phyloP scores from a whole-genome alignment of 1,284 basidiomycete genomes.

The Peniophora sp. region DNA sequence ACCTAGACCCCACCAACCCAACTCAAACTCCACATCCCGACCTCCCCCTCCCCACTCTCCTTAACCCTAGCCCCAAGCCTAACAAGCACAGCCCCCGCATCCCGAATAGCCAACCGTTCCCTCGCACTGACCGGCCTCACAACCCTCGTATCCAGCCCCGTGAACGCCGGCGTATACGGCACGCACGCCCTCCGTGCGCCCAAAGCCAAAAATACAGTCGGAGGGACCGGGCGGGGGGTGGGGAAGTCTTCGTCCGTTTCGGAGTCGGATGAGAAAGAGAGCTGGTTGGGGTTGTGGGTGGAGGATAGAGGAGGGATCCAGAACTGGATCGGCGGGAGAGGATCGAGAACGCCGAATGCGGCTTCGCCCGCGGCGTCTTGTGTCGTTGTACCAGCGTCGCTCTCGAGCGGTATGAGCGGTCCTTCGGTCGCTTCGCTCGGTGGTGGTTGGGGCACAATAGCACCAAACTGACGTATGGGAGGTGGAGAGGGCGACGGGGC shows the following conservation, averaged over 20 bases:
- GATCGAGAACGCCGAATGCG: constrained; percentile 6
- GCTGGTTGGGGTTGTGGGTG: constrained; percentile 1
- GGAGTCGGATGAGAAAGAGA: neutral
- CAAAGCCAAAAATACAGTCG: constrained; percentile 11
- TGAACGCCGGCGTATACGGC: constrained; percentile 13
- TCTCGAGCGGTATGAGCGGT: neutral
- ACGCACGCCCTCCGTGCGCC: constrained; percentile 13
- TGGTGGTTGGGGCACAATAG: neutral
- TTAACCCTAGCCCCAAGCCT: constrained; percentile 9
- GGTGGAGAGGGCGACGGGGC: neutral
- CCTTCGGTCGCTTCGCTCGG: neutral
- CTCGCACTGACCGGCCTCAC: constrained; percentile 11
- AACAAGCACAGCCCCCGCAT: constrained; percentile 10
- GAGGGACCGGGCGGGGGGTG: constrained; percentile 1
- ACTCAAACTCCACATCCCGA: constrained; percentile 16
- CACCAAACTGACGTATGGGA: constrained; percentile 2
- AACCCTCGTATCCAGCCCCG: constrained; percentile 11
- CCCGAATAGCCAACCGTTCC: constrained; percentile 11
- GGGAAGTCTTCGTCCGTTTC: neutral
- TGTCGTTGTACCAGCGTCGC: neutral
- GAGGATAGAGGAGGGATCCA: constrained; percentile 12
- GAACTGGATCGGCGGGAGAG: constrained; percentile 13
- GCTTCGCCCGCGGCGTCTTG: neutral
- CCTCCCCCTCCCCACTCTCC: constrained; percentile 1
- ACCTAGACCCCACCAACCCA: constrained; percentile 6